Percentiles rank a stretch among this genome's conserved stretches.
Evolutionary conservation across 2,329 filamentous ascomycete genomes (phyloP).

Genomic region (Cladophialophora carrionii): DNA sequence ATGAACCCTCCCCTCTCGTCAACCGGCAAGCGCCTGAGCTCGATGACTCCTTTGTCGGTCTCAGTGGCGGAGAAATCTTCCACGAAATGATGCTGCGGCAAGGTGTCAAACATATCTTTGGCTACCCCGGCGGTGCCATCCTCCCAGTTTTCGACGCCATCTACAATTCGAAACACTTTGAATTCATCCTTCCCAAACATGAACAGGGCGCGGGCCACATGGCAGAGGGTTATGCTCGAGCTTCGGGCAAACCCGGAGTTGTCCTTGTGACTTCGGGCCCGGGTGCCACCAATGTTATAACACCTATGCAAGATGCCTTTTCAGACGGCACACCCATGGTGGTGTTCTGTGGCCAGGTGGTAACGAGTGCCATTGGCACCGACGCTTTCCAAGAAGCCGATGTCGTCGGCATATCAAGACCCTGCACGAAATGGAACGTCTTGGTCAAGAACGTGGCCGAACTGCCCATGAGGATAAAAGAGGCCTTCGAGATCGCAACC

Average conservation of each 20-base stretch:
- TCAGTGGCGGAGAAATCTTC: conserved; percentile 94
- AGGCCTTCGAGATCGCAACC: conserved; percentile 97
- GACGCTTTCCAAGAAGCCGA: conserved; percentile 98
- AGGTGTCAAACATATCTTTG: conserved; percentile 88
- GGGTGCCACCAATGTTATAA: conserved; percentile 94
- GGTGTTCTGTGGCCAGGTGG: conserved; percentile 92
- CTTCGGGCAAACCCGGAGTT: conserved; percentile 89
- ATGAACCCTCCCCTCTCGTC: conserved; percentile 70
- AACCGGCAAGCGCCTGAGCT: conserved; percentile 65
- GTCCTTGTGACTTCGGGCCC: conserved; percentile 96
- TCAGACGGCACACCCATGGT: conserved; percentile 96
- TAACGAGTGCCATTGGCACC: conserved; percentile 85
- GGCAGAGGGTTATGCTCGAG: conserved; percentile 95
- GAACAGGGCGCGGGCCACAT: conserved; percentile 98
- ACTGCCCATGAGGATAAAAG: conserved; percentile 89
- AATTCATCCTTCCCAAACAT: conserved; percentile 92
- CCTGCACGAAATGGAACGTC: conserved; percentile 98
- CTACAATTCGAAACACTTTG: conserved; percentile 95
- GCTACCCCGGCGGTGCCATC: conserved; percentile 93
- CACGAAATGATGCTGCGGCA: conserved; percentile 99
- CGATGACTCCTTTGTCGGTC: conserved; percentile 92
- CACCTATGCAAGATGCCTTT: conserved; percentile 92
- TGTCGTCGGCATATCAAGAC: conserved; percentile 86
- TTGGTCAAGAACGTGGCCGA: conserved; percentile 97
- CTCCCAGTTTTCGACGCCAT: conserved; percentile 98